These are phyloP conservation scores for Pleurotus tuoliensis DNA, from an alignment of 768 basidiomycete genomes.

Conservation along the genomic window DNA sequence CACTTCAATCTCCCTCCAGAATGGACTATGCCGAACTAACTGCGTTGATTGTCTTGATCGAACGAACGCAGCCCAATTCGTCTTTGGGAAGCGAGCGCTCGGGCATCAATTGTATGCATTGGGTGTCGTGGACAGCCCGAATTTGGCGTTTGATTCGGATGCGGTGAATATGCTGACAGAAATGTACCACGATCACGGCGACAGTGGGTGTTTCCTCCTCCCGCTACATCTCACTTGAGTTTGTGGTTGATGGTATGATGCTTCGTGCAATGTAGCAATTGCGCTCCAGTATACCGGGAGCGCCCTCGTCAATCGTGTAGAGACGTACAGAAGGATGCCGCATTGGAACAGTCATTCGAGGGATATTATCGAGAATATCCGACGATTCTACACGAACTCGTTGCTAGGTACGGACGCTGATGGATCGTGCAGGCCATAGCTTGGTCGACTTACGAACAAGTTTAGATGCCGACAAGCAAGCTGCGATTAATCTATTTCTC, in stretches of 20 bases:
- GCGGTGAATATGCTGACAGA: slow-evolving; percentile 96
- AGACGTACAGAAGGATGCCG: slow-evolving; percentile 92
- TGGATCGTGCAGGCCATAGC: no score
- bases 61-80: slow-evolving; percentile 95
- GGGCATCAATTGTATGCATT: slow-evolving; percentile 95
- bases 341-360: slow-evolving; percentile 98
- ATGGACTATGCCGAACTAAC: slow-evolving; percentile 89
- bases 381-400: slow-evolving; percentile 93
- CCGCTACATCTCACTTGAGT: neutral
- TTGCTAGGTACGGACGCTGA: slow-evolving; percentile 56
- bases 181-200: slow-evolving; percentile 98
- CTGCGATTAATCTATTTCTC: slow-evolving; percentile 96
- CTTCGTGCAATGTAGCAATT: slow-evolving; percentile 52
- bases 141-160: slow-evolving; percentile 88
- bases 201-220: slow-evolving; percentile 54
- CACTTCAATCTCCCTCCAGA: slow-evolving; percentile 73
- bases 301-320: slow-evolving; percentile 92
- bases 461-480: slow-evolving; percentile 92
- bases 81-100: slow-evolving; percentile 90
- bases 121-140: slow-evolving; percentile 81
- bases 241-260: neutral
- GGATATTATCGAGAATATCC: slow-evolving; percentile 93
- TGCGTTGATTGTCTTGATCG: slow-evolving; percentile 97
- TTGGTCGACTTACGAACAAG: no score
- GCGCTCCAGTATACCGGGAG: slow-evolving; percentile 97